A percentile compares a stretch with the other conserved stretches of the same genome.
Conservation (phyloP, 306 rosid genomes). For the Styphnolobium japonicum region DNA sequence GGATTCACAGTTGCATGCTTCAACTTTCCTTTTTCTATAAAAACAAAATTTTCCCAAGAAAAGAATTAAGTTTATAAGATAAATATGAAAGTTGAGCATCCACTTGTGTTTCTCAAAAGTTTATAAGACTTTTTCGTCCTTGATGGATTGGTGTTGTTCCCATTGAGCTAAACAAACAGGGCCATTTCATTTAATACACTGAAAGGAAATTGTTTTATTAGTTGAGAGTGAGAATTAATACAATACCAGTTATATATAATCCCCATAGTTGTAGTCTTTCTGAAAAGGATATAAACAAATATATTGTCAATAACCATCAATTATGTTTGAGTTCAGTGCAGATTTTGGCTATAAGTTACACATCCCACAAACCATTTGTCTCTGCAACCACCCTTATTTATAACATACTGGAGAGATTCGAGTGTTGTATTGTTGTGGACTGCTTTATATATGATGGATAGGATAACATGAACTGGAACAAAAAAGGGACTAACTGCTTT, state of each 20-base stretch:
- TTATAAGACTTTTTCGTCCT: background rate
- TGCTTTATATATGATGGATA: conserved; percentile 1
- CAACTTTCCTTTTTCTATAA: too few relatives aligned
- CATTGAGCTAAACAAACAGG: background rate
- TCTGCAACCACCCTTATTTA: background rate
- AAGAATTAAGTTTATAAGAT: too few relatives aligned
- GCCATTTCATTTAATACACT: background rate
- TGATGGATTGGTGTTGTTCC: background rate
- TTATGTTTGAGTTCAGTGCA: background rate
- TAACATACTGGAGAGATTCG: background rate
- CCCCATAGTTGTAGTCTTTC: background rate
- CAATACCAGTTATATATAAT: background rate
- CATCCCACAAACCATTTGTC: background rate
- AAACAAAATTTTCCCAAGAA: too few relatives aligned
- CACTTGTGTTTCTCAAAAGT: too few relatives aligned
- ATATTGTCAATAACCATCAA: background rate
- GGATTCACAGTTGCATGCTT: too few relatives aligned
- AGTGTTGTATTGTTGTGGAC: background rate
- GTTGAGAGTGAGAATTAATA: background rate
- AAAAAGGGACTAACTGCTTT: background rate
- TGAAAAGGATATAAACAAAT: background rate
- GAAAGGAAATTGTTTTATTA: background rate
- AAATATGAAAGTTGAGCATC: too few relatives aligned
- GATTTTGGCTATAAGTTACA: background rate
- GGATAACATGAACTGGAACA: background rate